Base-by-base conservation (phyloP, 1,284 basidiomycete genomes). In the Neotropicomus parvogracilis region DNA sequence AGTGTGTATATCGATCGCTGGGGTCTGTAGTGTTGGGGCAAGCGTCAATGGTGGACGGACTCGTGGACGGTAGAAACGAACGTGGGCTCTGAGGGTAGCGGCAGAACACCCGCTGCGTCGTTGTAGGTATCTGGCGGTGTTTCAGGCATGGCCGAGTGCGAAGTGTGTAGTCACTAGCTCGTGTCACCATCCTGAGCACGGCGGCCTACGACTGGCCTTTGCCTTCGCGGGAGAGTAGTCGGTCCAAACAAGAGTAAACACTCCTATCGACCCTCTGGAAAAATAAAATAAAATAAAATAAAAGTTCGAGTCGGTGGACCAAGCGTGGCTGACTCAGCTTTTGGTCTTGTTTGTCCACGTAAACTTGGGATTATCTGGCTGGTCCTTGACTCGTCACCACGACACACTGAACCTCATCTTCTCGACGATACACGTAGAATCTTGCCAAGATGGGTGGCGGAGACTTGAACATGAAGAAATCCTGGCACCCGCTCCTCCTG, bases 401-500 rank as follows among this genome's bases (percentile, higher is more conserved):
- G 1, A 47, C 47, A 40, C 41, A 33, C 40, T 56, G 14, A 34
- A 49, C 6, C 46, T 31, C 27, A 31, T n/a, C n/a, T 49, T 50
- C 24, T 33, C 51, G 48, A 52, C 7, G 27, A 13, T 57, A 36
- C 49, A 44, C 41, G 12, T 50, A 48, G 56, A 63, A 63, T 56
- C 48, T 55, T 65, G 57, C 59, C 77, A 94, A 88, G 62, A 97
- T 97, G 93, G 93, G 93, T 81, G 91, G 91, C 54, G 91, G 91
- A 57, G 91, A 94, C 68, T 76, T 93, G 70, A 92, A 92, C 64
- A 95, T 95, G 93, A 97, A 97, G 72, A 95, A 95, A 80, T 92
- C 91, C 58, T 97, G 95, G 94, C 94, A 97, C 70, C 92, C 93
- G 78, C 88, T 95, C 79, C 90, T 97, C 74, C 73, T 95, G 73